Conservation (phyloP, 441 rosid species). For the Euphorbia celastroides region DNA sequence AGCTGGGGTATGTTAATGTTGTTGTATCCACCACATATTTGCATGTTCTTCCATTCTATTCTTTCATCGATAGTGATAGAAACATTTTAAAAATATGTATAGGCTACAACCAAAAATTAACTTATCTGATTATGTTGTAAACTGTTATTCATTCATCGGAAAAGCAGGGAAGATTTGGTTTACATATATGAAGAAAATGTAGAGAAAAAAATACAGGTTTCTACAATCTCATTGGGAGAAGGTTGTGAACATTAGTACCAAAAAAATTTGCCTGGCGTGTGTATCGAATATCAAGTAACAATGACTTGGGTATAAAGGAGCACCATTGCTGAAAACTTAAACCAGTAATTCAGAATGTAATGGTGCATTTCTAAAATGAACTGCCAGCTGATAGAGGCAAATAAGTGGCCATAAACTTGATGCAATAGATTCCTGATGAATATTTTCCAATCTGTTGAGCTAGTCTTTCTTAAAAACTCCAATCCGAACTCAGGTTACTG, state of each 20-base stretch:
- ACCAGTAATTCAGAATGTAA: not conserved
- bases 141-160: not conserved
- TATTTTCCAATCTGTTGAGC: not conserved
- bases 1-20: not conserved
- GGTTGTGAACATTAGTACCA: not conserved
- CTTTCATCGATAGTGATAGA: not conserved
- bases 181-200: not conserved
- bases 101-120: not conserved
- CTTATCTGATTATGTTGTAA: not conserved
- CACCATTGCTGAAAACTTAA: not conserved
- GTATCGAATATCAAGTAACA: not conserved
- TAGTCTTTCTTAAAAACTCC: not conserved
- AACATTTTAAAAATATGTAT: not conserved
- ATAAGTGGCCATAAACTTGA: not conserved
- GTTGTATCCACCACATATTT: not conserved
- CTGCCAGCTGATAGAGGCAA: not conserved
- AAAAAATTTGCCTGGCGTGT: not conserved
- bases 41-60: constrained; percentile 6
- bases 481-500: not conserved
- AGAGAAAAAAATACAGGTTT: not conserved
- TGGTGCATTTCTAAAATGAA: not conserved
- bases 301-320: not conserved
- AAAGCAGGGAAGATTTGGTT: too few relatives aligned
- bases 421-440: not conserved
- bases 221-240: not conserved